Percentiles rank a stretch among this genome's conserved stretches.
Conservation (phyloP, 371 early-diverging fungal genomes). For the Fennellomyces sp. region DNA sequence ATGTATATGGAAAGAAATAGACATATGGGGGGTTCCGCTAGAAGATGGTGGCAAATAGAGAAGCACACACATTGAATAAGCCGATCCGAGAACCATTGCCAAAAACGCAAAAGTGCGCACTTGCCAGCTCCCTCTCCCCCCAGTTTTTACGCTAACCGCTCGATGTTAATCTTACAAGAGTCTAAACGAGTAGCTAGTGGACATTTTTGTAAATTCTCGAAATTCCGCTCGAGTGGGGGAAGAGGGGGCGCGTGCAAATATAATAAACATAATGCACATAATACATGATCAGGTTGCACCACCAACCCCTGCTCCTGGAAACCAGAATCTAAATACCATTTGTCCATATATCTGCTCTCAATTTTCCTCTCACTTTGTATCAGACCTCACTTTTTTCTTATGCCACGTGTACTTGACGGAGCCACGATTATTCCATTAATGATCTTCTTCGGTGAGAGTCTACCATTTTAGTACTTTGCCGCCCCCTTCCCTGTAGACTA, state of each 20-base stretch:
- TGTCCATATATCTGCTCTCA: not conserved
- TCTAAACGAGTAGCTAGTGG: not conserved
- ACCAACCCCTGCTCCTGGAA: not conserved
- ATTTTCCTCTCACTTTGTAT: not conserved
- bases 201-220: not conserved
- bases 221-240: not conserved
- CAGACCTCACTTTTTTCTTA: not conserved
- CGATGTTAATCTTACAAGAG: not conserved
- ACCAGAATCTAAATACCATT: not conserved
- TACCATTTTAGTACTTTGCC: not conserved
- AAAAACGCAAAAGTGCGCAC: not conserved
- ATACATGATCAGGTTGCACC: not conserved
- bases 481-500: not conserved
- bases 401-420: slow-evolving; percentile 2
- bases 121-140: not conserved
- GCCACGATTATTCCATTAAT: not conserved
- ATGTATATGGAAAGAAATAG: not conserved
- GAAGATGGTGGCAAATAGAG: not conserved
- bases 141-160: not conserved
- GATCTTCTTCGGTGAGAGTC: not conserved
- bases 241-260: not conserved
- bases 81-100: slow-evolving; percentile 4
- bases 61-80: not conserved
- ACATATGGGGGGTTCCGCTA: not conserved
- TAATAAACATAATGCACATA: not conserved